Evolutionary conservation across 306 rosid genomes (phyloP).

Genomic region (Corylus americana): DNA sequence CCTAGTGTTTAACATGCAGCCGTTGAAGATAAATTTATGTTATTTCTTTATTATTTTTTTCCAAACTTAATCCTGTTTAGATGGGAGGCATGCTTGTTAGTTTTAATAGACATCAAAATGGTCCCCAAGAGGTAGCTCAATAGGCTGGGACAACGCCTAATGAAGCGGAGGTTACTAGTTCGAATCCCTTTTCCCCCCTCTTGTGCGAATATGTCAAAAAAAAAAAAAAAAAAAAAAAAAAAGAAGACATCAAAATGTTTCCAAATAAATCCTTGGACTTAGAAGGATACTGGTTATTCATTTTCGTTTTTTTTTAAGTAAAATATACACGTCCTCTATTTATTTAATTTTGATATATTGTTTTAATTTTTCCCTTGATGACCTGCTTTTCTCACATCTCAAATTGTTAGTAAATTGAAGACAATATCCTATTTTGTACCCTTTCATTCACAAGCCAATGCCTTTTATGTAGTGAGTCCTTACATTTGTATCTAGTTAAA

Average conservation of each 20-base stretch:
- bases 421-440: neutral
- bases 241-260: neutral
- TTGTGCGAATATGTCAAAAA: no score
- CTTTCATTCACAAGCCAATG: neutral
- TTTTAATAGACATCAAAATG: neutral
- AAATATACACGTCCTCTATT: neutral
- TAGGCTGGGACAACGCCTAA: no score
- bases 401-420: neutral
- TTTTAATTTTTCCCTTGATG: neutral
- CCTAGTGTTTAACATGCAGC: conserved; percentile 4
- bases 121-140: no score
- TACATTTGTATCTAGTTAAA: neutral
- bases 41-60: neutral
- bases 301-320: neutral
- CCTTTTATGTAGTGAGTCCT: neutral
- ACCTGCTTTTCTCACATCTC: neutral
- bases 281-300: neutral
- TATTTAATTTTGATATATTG: no score
- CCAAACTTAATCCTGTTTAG: neutral
- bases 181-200: no score
- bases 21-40: neutral
- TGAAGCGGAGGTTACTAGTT: no score
- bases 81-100: neutral
- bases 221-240: no score
- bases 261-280: neutral